phyloP scores from a whole-genome alignment of 2,329 filamentous ascomycete species.

The Fusarium liriodendri region DNA sequence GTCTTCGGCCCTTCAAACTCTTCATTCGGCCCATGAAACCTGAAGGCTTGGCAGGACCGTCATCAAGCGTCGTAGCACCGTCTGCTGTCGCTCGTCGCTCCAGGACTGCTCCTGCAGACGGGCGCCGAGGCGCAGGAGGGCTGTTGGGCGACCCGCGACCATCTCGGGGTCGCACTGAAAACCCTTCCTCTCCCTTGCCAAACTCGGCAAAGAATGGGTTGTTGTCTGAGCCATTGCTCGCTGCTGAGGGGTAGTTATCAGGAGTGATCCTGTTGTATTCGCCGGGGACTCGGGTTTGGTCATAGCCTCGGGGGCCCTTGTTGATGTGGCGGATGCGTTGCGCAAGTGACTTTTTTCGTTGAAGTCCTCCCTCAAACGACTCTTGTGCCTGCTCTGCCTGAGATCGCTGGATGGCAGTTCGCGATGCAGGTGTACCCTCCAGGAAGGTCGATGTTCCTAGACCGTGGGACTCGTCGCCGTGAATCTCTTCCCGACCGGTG shows the following conservation, averaged over 20 bases:
- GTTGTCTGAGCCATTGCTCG: conserved; percentile 50
- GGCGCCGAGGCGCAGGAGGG: conserved; percentile 59
- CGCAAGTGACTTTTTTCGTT: conserved; percentile 93
- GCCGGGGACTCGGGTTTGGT: conserved; percentile 66
- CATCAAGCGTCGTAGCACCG: conserved; percentile 52
- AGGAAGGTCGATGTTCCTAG: conserved; percentile 95
- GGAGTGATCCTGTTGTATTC: conserved; percentile 56
- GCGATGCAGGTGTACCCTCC: conserved; percentile 90
- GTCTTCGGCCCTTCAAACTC: conserved; percentile 77
- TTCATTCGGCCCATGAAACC: conserved; percentile 84
- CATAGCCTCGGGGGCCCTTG: conserved; percentile 71
- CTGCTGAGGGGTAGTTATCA: conserved; percentile 49
- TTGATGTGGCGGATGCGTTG: conserved; percentile 90
- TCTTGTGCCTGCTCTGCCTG: conserved; percentile 76
- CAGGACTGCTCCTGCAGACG: conserved; percentile 56
- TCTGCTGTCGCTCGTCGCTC: conserved; percentile 76
- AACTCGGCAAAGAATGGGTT: conserved; percentile 92
- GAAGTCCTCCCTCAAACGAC: conserved; percentile 70
- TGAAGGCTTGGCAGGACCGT: conserved; percentile 60
- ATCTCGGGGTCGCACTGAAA: conserved; percentile 57
- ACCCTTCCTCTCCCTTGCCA: conserved; percentile 64
- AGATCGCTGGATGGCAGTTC: conserved; percentile 79
- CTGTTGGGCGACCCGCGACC: conserved; percentile 63
- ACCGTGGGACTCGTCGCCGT: conserved; percentile 85
- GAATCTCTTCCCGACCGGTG: conserved; percentile 73